Conservation (phyloP, 2,329 filamentous ascomycete genomes). For the Pseudodiploospora longispora region DNA sequence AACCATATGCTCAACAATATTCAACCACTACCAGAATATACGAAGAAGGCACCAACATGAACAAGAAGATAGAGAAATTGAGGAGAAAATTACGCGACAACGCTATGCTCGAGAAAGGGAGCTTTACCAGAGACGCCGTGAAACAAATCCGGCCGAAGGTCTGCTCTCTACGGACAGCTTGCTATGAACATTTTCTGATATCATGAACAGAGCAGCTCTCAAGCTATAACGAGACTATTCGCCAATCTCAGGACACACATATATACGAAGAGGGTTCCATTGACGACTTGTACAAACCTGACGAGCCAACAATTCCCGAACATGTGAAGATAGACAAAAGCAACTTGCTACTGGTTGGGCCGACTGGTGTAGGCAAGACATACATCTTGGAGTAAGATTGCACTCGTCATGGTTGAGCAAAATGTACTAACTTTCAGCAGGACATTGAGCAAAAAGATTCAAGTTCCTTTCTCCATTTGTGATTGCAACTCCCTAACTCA, state of each 20-base stretch:
- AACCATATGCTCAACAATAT: constrained; percentile 84
- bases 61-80: constrained; percentile 47
- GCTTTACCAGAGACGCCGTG: constrained; percentile 42
- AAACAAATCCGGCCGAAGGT: constrained; percentile 75
- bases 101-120: constrained; percentile 61
- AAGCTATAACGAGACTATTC: constrained; percentile 41
- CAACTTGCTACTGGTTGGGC: constrained; percentile 83
- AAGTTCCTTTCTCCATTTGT: constrained; percentile 89
- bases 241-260: constrained; percentile 30
- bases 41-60: constrained; percentile 73
- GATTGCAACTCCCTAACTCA: constrained; percentile 96
- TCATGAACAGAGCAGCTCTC: constrained; percentile 44
- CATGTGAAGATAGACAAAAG: constrained; percentile 84
- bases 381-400: constrained; percentile 67
- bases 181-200: not conserved
- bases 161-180: constrained; percentile 16
- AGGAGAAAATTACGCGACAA: constrained; percentile 63
- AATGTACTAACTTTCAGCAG: constrained; percentile 36
- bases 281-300: constrained; percentile 40
- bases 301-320: constrained; percentile 35
- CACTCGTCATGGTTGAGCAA: not conserved
- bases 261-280: constrained; percentile 22
- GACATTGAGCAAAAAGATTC: constrained; percentile 84
- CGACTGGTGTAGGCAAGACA: constrained; percentile 93
- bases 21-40: constrained; percentile 91